These are phyloP conservation scores for Fusarium longipes DNA, from an alignment of 2,329 filamentous ascomycete species.

Conservation along the genomic window DNA sequence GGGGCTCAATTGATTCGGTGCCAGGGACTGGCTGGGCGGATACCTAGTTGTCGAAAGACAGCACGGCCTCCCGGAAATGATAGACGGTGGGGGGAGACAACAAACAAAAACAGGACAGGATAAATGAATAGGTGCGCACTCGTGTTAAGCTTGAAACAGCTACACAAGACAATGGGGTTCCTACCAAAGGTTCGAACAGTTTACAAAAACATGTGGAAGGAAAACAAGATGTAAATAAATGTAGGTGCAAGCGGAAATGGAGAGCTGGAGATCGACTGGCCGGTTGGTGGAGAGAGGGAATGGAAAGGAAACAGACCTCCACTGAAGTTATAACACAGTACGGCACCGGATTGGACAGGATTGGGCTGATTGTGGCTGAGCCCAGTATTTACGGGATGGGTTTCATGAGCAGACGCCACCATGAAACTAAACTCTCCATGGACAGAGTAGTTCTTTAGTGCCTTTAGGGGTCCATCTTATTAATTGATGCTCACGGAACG, in stretches of 20 bases:
- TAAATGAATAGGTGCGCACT: conserved; percentile 10
- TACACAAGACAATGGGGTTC: background rate
- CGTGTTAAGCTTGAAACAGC: conserved; percentile 2
- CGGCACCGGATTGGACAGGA: conserved; percentile 12
- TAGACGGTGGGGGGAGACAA: conserved; percentile 14
- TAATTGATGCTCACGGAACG: background rate
- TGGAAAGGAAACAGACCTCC: conserved; percentile 21
- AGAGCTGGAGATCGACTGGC: conserved; percentile 29
- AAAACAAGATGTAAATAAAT: conserved; percentile 3
- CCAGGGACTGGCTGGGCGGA: conserved; percentile 31
- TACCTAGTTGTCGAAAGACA: conserved; percentile 29
- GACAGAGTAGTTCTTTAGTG: conserved; percentile 16
- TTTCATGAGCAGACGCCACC: conserved; percentile 21
- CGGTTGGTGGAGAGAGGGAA: conserved; percentile 29
- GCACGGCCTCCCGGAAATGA: conserved; percentile 29
- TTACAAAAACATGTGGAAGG: background rate
- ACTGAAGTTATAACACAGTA: background rate
- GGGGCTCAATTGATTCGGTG: conserved; percentile 27
- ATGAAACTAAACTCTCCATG: conserved; percentile 7
- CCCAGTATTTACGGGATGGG: conserved; percentile 9
- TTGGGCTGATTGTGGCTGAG: conserved; percentile 43
- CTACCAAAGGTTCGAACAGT: conserved; percentile 2
- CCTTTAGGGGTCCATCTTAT: conserved; percentile 23
- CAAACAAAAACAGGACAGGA: background rate
- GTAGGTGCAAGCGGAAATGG: conserved; percentile 5